Percentiles rank a stretch among this genome's conserved stretches.
phyloP scores from a whole-genome alignment of 2,329 filamentous ascomycete genomes.

The Orbilia blumenaviensis region DNA sequence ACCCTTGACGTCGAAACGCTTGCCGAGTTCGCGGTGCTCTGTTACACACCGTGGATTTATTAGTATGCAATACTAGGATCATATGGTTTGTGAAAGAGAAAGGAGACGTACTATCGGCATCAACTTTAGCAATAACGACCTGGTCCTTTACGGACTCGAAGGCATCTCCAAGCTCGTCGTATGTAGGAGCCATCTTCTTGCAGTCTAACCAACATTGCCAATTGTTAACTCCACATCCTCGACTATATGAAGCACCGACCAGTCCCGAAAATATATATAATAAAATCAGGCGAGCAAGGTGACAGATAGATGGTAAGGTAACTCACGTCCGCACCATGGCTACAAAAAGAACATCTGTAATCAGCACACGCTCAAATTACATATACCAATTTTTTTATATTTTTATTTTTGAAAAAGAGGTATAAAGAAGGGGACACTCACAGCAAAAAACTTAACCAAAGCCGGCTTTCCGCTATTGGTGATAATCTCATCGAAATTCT shows the following conservation, averaged over 20 bases:
- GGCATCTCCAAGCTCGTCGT: slow-evolving; percentile 57
- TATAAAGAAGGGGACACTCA: slow-evolving; percentile 38
- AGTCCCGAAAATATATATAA: not conserved
- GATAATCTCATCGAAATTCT: slow-evolving; percentile 91
- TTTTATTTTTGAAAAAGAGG: not conserved
- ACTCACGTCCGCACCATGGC: slow-evolving; percentile 59
- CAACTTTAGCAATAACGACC: slow-evolving; percentile 92
- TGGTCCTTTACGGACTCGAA: slow-evolving; percentile 66
- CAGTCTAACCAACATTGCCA: slow-evolving; percentile 54
- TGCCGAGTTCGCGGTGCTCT: slow-evolving; percentile 80
- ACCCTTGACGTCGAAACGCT: slow-evolving; percentile 86
- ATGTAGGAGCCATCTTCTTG: slow-evolving; percentile 58
- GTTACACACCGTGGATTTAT: not conserved
- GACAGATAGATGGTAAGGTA: not conserved
- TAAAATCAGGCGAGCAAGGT: not conserved
- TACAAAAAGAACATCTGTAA: too few species aligned
- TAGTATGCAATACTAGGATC: not conserved
- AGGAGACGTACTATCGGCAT: slow-evolving; percentile 73
- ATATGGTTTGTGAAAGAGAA: not conserved
- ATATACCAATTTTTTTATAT: too few species aligned
- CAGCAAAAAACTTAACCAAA: slow-evolving; percentile 95
- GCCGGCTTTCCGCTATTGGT: slow-evolving; percentile 93
- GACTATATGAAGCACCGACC: not conserved
- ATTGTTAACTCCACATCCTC: not conserved
- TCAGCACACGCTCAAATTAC: too few species aligned